Percentiles rank a stretch among this genome's conserved stretches.
Conservation (phyloP, 2,329 filamentous ascomycete genomes). For the Claviceps paspali region DNA sequence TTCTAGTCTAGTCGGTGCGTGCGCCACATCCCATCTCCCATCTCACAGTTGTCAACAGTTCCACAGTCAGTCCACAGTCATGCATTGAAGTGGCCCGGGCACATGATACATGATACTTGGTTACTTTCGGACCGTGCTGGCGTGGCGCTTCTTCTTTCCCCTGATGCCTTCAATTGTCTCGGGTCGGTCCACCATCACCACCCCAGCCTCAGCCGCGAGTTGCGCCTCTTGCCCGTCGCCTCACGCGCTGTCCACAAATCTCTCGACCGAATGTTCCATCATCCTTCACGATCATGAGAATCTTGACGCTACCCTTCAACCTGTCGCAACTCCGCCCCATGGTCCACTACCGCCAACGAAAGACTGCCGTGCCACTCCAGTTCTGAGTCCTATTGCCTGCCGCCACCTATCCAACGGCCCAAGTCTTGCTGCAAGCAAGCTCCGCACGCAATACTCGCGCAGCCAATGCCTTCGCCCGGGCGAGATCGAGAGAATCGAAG, state of each 20-base stretch:
- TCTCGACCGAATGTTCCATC: neutral
- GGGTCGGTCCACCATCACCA: neutral
- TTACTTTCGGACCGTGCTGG: too few relatives aligned
- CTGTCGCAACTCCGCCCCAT: neutral
- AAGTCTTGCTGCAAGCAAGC: neutral
- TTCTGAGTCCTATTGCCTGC: neutral
- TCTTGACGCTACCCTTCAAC: neutral
- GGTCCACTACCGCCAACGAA: neutral
- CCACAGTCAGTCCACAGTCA: too few relatives aligned
- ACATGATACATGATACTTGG: too few relatives aligned
- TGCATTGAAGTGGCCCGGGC: too few relatives aligned
- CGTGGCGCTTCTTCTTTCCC: too few relatives aligned
- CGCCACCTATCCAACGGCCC: neutral
- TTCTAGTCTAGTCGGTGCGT: too few relatives aligned
- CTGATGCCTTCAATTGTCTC: too few relatives aligned
- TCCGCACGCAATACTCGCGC: neutral
- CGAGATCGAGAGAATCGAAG: neutral
- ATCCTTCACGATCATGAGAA: neutral
- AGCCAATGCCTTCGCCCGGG: neutral
- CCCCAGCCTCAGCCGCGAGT: neutral
- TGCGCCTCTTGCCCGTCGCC: neutral
- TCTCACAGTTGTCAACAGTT: too few relatives aligned
- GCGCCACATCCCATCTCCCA: too few relatives aligned
- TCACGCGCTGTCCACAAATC: neutral
- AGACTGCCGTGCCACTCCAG: neutral